Conservation (phyloP, 2,329 filamentous ascomycete genomes). For the Fonsecaea erecta region DNA sequence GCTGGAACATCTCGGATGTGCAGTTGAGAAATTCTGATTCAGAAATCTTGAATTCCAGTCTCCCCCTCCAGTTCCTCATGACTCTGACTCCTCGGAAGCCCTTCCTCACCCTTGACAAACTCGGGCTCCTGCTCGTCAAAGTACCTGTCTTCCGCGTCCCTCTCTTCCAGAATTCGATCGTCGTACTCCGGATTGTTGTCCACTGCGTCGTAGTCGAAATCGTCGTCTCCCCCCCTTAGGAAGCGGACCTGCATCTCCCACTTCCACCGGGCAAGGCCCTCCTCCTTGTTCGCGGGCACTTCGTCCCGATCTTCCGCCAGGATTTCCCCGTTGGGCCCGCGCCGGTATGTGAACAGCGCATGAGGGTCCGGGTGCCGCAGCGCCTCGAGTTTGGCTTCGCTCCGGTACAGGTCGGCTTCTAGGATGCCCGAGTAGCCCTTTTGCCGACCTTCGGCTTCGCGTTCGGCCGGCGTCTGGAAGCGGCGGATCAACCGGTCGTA, state of each 20-base stretch:
- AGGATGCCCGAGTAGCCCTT: conserved; percentile 81
- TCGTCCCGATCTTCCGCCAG: conserved; percentile 64
- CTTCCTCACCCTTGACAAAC: conserved; percentile 56
- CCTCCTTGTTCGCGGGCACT: conserved; percentile 63
- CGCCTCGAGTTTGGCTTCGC: conserved; percentile 73
- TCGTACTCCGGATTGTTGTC: conserved; percentile 76
- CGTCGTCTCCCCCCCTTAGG: conserved; percentile 71
- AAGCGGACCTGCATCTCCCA: conserved; percentile 76
- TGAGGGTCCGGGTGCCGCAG: conserved; percentile 60
- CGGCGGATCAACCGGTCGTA: conserved; percentile 80
- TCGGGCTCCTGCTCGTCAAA: conserved; percentile 78
- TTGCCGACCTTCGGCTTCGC: conserved; percentile 62
- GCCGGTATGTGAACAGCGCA: conserved; percentile 55
- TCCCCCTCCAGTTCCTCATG: conserved; percentile 57
- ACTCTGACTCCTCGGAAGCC: conserved; percentile 27
- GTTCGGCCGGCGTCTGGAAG: conserved; percentile 38
- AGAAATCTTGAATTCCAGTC: conserved; percentile 75
- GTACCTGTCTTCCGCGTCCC: conserved; percentile 73
- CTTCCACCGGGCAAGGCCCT: conserved; percentile 71
- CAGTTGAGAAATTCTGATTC: conserved; percentile 35
- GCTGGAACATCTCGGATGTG: background rate
- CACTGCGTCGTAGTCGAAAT: conserved; percentile 75
- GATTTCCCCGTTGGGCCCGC: conserved; percentile 60
- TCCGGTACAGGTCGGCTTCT: conserved; percentile 75
- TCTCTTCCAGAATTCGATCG: conserved; percentile 62